phyloP scores from a whole-genome alignment of 108 stramenopile species.

The Cyclotella kingstonii region DNA sequence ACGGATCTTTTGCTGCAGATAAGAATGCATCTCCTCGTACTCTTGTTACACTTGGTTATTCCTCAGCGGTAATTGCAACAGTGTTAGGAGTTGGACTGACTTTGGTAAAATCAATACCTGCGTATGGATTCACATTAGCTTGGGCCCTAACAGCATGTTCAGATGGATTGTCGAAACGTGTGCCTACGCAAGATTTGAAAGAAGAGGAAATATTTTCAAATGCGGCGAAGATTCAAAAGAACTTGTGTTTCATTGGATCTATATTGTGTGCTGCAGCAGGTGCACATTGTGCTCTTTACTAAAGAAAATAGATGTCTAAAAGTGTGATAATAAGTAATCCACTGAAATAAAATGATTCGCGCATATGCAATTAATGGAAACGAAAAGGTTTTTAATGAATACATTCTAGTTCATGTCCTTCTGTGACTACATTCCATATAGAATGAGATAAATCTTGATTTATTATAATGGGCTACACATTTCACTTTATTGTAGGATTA shows the following conservation, averaged over 20 bases:
- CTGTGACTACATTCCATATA: too few relatives aligned
- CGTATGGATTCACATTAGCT: conserved; percentile 61
- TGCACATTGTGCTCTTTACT: conserved; percentile 21
- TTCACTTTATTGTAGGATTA: too few relatives aligned
- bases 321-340: too few relatives aligned
- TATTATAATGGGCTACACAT: too few relatives aligned
- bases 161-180: conserved; percentile 48
- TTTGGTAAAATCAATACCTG: conserved; percentile 39
- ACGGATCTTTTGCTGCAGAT: conserved; percentile 53
- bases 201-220: conserved; percentile 27
- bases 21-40: conserved; percentile 18
- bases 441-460: too few relatives aligned
- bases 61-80: conserved; percentile 59
- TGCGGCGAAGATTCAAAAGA: conserved; percentile 36
- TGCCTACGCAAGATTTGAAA: neutral
- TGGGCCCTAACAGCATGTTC: conserved; percentile 75
- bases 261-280: conserved; percentile 34
- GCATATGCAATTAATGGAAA: too few relatives aligned
- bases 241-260: conserved; percentile 46
- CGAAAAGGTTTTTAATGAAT: too few relatives aligned
- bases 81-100: conserved; percentile 58
- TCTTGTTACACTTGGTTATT: conserved; percentile 52
- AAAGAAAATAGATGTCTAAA: neutral
- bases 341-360: too few relatives aligned
- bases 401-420: too few relatives aligned